A percentile compares a stretch with the other conserved stretches of the same genome.
These are phyloP conservation scores for Papiliotrema terrestris DNA, from an alignment of 1,284 basidiomycete genomes.

Conservation along the genomic window DNA sequence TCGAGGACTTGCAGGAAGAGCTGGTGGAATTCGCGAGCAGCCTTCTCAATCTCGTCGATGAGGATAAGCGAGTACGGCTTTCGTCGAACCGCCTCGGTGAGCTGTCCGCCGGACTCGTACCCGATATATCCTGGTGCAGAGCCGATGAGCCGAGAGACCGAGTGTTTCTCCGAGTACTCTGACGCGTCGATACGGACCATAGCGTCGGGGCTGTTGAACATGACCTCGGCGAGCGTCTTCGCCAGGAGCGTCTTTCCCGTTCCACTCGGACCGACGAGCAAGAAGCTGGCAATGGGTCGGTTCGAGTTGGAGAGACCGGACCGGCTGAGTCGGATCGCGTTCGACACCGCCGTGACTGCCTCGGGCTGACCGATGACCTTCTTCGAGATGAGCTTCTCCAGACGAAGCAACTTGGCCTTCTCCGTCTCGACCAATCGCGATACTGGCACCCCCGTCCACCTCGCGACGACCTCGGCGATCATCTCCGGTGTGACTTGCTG, in stretches of 20 bases:
- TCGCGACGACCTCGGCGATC: constrained; percentile 56
- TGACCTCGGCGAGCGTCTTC: constrained; percentile 53
- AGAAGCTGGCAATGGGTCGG: constrained; percentile 56
- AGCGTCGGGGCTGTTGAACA: constrained; percentile 56
- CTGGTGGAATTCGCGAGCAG: constrained; percentile 55
- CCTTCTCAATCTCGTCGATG: constrained; percentile 55
- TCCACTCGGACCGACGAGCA: constrained; percentile 54
- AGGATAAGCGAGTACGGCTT: constrained; percentile 52
- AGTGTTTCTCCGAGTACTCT: constrained; percentile 55
- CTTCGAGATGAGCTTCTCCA: constrained; percentile 52
- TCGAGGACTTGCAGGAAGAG: constrained; percentile 60
- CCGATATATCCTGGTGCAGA: constrained; percentile 58
- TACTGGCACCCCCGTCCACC: constrained; percentile 52
- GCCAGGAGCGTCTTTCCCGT: constrained; percentile 58
- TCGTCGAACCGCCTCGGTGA: constrained; percentile 53
- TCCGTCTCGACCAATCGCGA: constrained; percentile 47
- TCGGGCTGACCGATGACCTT: constrained; percentile 58
- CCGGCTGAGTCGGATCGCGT: constrained; percentile 57
- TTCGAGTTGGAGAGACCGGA: constrained; percentile 57
- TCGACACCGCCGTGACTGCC: constrained; percentile 56
- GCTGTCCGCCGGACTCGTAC: constrained; percentile 55
- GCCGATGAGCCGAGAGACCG: constrained; percentile 55
- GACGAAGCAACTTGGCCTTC: constrained; percentile 52
- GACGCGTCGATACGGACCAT: constrained; percentile 58
- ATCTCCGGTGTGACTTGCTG: constrained; percentile 52